Evolutionary conservation across 371 early-diverging fungal species (phyloP).

Genomic region (Lichtheimia ramosa): DNA sequence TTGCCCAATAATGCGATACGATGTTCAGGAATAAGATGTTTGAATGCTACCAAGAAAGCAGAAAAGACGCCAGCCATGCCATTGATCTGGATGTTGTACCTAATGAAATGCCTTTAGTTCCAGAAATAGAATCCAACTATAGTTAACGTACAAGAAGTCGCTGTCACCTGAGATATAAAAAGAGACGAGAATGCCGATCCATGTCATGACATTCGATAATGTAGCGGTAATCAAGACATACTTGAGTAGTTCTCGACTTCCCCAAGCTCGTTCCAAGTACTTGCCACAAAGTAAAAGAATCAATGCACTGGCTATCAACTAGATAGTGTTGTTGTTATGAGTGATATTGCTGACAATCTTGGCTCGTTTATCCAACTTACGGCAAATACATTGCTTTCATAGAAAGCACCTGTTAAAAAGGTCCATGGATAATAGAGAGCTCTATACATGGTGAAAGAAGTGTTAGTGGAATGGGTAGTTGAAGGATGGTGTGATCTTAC

Average conservation of each 20-base stretch:
- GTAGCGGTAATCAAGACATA: conserved; percentile 57
- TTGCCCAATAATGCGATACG: conserved; percentile 52
- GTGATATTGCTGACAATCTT: neutral
- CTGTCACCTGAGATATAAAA: conserved; percentile 62
- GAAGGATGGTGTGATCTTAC: conserved; percentile 18
- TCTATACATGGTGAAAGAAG: conserved; percentile 12
- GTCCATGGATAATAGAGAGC: conserved; percentile 48
- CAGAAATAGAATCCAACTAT: no score
- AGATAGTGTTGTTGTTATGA: neutral
- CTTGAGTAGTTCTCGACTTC: conserved; percentile 68
- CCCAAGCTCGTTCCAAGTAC: conserved; percentile 81
- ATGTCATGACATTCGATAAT: conserved; percentile 56
- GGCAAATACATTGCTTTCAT: conserved; percentile 35
- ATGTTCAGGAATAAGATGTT: conserved; percentile 72
- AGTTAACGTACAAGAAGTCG: conserved; percentile 53
- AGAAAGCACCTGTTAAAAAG: conserved; percentile 40
- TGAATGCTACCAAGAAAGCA: conserved; percentile 78
- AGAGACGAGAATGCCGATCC: conserved; percentile 55
- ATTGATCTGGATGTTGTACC: conserved; percentile 55
- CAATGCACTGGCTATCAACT: conserved; percentile 50
- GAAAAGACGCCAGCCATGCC: conserved; percentile 70
- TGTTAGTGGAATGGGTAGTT: no score
- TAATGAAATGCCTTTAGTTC: neutral
- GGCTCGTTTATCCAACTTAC: conserved; percentile 21
- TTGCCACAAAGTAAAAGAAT: conserved; percentile 63